Percentiles rank a stretch among this genome's conserved stretches.
Conservation (phyloP, 106 monocot species). For the Amphibolis antarctica region DNA sequence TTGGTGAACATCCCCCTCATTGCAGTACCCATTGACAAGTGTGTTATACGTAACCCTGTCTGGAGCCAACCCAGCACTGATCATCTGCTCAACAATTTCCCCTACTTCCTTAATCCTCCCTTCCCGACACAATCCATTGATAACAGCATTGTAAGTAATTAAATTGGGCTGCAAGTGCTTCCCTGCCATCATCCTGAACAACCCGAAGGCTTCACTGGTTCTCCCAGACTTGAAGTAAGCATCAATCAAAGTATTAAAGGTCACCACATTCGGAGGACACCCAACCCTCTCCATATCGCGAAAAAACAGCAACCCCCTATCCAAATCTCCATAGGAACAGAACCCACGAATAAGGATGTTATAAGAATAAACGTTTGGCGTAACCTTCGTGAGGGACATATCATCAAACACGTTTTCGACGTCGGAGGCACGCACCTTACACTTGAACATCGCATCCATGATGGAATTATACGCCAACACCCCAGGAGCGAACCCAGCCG, state of each 20-base stretch:
- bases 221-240: constrained; percentile 32
- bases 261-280: constrained; percentile 63
- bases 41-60: constrained; percentile 65
- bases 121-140: constrained; percentile 57
- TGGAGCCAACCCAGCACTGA: constrained; percentile 34
- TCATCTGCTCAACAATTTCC: constrained; percentile 57
- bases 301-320: constrained; percentile 16
- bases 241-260: constrained; percentile 58
- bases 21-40: constrained; percentile 60
- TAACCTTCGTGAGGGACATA: constrained; percentile 30
- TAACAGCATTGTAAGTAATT: constrained; percentile 51
- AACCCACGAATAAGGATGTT: constrained; percentile 69
- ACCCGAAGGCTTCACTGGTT: constrained; percentile 18
- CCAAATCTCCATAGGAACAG: constrained; percentile 31
- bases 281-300: constrained; percentile 41
- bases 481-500: constrained; percentile 33
- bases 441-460: constrained; percentile 49
- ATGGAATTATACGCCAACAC: constrained; percentile 62
- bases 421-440: background rate
- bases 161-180: constrained; percentile 35
- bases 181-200: constrained; percentile 27
- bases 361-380: constrained; percentile 54
- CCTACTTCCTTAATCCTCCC: constrained; percentile 30
- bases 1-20: constrained; percentile 43
- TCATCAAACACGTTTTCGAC: constrained; percentile 22